A percentile compares a stretch with the other conserved stretches of the same genome.
These are phyloP conservation scores for Arctostaphylos glauca DNA, from an alignment of 148 eudicot species.

Conservation along the genomic window DNA sequence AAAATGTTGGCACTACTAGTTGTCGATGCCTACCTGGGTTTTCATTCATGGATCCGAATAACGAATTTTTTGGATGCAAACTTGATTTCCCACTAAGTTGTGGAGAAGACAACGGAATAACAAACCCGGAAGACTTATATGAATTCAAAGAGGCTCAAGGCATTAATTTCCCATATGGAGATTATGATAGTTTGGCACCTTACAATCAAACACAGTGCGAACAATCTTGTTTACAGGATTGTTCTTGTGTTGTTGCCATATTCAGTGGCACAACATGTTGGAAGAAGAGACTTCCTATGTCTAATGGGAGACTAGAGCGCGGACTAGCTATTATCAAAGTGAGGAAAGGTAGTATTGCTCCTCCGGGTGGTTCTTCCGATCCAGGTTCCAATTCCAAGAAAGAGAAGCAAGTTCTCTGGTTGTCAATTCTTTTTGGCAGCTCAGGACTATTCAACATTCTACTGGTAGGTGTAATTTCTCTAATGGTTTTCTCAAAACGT, in stretches of 20 bases:
- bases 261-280: neutral
- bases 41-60: neutral
- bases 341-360: neutral
- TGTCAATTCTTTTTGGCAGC: neutral
- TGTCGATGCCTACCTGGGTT: conserved; percentile 1
- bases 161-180: neutral
- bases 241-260: conserved; percentile 6
- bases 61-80: neutral
- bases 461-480: neutral
- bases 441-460: neutral
- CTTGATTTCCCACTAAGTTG: neutral
- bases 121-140: neutral
- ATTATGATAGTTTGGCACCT: neutral
- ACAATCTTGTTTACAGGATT: conserved; percentile 15
- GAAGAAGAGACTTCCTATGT: conserved; percentile 15
- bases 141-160: neutral
- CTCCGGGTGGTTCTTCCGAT: neutral
- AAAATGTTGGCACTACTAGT: neutral
- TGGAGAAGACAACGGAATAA: neutral
- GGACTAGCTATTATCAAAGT: neutral
- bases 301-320: neutral
- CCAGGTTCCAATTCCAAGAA: neutral
- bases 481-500: neutral
- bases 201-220: conserved; percentile 2
- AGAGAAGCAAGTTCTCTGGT: neutral